phyloP scores from a whole-genome alignment of 805 yeast genomes.

The Dipodascus albidus region DNA sequence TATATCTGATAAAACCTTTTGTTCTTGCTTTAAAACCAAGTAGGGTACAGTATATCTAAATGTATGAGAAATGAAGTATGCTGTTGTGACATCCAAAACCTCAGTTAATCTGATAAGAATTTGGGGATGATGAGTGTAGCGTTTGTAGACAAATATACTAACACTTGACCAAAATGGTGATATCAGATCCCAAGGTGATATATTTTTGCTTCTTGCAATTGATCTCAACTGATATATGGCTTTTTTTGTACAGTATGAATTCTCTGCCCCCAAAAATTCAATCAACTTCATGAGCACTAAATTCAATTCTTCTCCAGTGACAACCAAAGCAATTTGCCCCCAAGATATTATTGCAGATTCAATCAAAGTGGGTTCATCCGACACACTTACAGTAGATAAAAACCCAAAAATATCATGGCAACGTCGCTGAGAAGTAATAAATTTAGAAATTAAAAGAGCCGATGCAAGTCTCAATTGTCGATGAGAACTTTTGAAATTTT shows the following conservation, averaged over 20 bases:
- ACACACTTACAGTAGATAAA: slow-evolving; percentile 7
- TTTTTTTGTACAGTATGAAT: slow-evolving; percentile 54
- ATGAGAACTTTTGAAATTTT: neutral
- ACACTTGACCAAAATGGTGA: slow-evolving; percentile 71
- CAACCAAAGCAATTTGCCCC: slow-evolving; percentile 51
- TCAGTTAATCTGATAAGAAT: slow-evolving; percentile 51
- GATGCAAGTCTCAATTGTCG: neutral
- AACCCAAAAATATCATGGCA: neutral
- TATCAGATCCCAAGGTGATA: slow-evolving; percentile 69
- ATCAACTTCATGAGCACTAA: slow-evolving; percentile 53
- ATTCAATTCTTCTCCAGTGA: slow-evolving; percentile 59
- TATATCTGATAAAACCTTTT: slow-evolving; percentile 49
- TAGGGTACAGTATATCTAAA: slow-evolving; percentile 67
- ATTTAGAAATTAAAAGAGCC: neutral
- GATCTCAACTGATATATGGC: slow-evolving; percentile 53
- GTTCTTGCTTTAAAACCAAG: slow-evolving; percentile 53
- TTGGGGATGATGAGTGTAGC: slow-evolving; percentile 36
- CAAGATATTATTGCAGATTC: slow-evolving; percentile 34
- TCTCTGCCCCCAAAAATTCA: slow-evolving; percentile 51
- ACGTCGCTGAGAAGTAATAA: neutral
- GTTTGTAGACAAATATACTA: slow-evolving; percentile 50
- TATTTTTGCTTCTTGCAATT: slow-evolving; percentile 42
- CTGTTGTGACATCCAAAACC: slow-evolving; percentile 49
- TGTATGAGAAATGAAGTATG: slow-evolving; percentile 56
- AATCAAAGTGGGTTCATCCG: slow-evolving; percentile 9